phyloP scores from a whole-genome alignment of 345 rosid species.

The Durio zibethinus region DNA sequence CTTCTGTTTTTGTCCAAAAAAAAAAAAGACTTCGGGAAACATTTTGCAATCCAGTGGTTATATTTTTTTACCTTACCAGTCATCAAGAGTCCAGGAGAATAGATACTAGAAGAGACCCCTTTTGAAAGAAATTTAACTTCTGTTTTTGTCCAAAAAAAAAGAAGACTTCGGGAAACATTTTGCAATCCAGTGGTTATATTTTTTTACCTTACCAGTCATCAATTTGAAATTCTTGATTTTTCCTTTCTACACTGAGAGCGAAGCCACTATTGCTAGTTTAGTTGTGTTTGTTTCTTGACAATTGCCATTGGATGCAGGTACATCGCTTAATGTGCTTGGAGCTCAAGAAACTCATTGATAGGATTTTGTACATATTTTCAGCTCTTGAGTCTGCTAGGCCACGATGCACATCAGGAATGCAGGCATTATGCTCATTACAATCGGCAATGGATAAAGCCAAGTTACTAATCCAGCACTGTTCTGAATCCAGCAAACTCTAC shows the following conservation, averaged over 20 bases:
- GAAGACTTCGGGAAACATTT: not conserved
- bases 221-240: not conserved
- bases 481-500: constrained; percentile 43
- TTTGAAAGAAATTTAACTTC: not conserved
- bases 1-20: not conserved
- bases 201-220: not conserved
- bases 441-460: constrained; percentile 30
- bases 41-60: not conserved
- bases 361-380: constrained; percentile 21
- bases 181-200: not conserved
- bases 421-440: constrained; percentile 29
- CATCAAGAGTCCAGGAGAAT: not conserved
- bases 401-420: constrained; percentile 26
- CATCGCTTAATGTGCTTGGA: constrained; percentile 41
- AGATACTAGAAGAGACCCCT: not conserved
- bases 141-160: not conserved
- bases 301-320: constrained; percentile 27
- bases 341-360: constrained; percentile 26
- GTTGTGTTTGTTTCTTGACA: not conserved
- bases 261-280: not conserved
- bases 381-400: constrained; percentile 40
- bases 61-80: not conserved
- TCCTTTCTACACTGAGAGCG: not conserved
- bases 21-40: not conserved
- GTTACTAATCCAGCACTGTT: constrained; percentile 37